Base-by-base conservation (phyloP, 2,329 filamentous ascomycete species). In the Fusarium proliferatum region DNA sequence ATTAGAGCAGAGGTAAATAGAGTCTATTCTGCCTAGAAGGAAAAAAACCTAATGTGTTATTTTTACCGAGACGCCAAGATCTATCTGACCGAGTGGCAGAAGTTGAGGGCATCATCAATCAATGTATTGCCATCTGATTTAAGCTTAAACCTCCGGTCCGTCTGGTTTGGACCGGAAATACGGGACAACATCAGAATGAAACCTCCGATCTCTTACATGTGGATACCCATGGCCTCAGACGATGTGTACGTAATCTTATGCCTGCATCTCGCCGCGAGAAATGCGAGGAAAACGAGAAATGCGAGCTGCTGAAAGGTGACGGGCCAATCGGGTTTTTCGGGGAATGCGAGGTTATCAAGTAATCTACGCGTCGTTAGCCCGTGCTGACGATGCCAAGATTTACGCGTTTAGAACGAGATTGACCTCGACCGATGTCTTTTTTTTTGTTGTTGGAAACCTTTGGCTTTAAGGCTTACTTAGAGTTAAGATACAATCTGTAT, bases 311-410 rank as follows among this genome's bases (percentile, higher is more conserved):
- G 17, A 7, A 11, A 15, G 9, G 9, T 1, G 53, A 26, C 9
- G 19, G 38, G 3, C 61, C 53, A 63, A 60, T 63, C 53, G 53
- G 60, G n/a, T 17, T 34, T 6, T 26, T 15, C 17, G 17, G 26
- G 26, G 15, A 26, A 39, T 39, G n/a, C 34, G 42, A 63, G 33
- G 23, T 41, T 33, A 45, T 60, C 41, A 33, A 23, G 36, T 57
- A 23, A 30, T 45, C 26, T 45, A 39, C 39, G 41, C 26, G 39
- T 57, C 23, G 34, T 63, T 30, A 34, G 34, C 34, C 34, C 21
- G 9, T 41, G 26, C 34, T 41, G 42, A 60, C 42, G 53, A 41
- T 48, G 53, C 61, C 61, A 63, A 63, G 53, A 48, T 13, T 7
- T 10, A 48, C 28, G 11, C 34, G 19, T 41, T 21, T 36, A 36